Conservation (phyloP, 805 yeast species). For the Candida krabiensis region DNA sequence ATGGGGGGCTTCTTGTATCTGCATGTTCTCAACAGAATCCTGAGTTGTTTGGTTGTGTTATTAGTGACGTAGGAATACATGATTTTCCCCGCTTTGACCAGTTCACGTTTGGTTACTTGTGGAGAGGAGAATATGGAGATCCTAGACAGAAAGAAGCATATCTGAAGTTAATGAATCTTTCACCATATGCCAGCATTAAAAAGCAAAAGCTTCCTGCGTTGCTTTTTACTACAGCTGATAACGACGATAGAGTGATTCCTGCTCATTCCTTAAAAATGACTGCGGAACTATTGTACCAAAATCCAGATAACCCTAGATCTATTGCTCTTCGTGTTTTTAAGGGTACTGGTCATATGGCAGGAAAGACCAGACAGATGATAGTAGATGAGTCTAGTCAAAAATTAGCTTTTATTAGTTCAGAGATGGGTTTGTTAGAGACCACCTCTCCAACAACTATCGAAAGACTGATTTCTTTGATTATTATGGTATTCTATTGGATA, state of each 20-base stretch:
- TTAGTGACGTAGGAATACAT: conserved; percentile 12
- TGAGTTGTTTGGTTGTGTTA: conserved; percentile 9
- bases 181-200: conserved; percentile 7
- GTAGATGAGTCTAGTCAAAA: conserved; percentile 8
- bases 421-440: neutral
- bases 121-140: conserved; percentile 12
- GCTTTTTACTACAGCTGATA: conserved; percentile 11
- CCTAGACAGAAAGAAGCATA: conserved; percentile 4
- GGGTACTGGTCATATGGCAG: conserved; percentile 11
- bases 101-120: conserved; percentile 9
- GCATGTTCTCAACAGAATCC: conserved; percentile 9
- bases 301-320: neutral
- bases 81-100: conserved; percentile 9
- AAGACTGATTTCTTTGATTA: too few species aligned
- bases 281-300: conserved; percentile 6
- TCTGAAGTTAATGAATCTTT: conserved; percentile 1
- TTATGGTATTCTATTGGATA: too few species aligned
- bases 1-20: conserved; percentile 9
- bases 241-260: conserved; percentile 12
- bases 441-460: too few species aligned
- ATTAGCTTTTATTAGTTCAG: conserved; percentile 6
- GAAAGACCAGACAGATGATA: conserved; percentile 8
- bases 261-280: conserved; percentile 11
- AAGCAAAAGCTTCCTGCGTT: conserved; percentile 6
- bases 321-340: conserved; percentile 5